These are phyloP conservation scores for Asterochloris erici DNA, from an alignment of 139 green algal genomes.

Conservation along the genomic window DNA sequence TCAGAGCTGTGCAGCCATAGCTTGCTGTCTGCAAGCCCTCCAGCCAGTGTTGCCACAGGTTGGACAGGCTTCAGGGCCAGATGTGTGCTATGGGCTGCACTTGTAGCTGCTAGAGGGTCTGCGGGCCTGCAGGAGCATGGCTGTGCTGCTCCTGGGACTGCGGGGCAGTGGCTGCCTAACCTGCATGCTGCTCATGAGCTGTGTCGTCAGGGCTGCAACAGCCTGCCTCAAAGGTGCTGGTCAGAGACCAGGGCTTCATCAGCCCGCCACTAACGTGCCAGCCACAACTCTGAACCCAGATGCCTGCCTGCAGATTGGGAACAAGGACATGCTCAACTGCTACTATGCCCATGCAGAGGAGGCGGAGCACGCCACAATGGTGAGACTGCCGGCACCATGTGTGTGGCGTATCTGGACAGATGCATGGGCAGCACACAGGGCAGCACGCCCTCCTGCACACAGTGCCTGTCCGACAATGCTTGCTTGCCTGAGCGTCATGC, in stretches of 20 bases:
- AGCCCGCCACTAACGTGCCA: no score
- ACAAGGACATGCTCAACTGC: constrained; percentile 67
- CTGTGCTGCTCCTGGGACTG: neutral
- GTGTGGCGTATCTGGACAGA: no score
- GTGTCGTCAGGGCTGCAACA: no score
- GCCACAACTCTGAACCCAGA: neutral
- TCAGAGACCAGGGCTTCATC: no score
- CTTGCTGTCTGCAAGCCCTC: no score
- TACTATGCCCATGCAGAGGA: constrained; percentile 69
- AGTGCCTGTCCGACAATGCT: neutral
- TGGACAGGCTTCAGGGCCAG: no score
- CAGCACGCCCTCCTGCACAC: neutral
- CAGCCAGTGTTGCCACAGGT: no score
- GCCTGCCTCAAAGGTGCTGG: no score
- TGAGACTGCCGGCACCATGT: neutral
- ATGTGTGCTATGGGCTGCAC: no score
- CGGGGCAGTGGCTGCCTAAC: neutral
- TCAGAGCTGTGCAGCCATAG: no score
- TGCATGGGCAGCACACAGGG: no score
- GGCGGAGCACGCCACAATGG: constrained; percentile 30
- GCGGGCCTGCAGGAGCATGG: neutral
- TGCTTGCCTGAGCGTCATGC: neutral
- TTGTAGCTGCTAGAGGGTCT: no score
- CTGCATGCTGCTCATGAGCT: neutral
- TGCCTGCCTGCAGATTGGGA: constrained; percentile 35